These are phyloP conservation scores for Phytophthora hibernalis DNA, from an alignment of 352 stramenopile species.

Conservation along the genomic window DNA sequence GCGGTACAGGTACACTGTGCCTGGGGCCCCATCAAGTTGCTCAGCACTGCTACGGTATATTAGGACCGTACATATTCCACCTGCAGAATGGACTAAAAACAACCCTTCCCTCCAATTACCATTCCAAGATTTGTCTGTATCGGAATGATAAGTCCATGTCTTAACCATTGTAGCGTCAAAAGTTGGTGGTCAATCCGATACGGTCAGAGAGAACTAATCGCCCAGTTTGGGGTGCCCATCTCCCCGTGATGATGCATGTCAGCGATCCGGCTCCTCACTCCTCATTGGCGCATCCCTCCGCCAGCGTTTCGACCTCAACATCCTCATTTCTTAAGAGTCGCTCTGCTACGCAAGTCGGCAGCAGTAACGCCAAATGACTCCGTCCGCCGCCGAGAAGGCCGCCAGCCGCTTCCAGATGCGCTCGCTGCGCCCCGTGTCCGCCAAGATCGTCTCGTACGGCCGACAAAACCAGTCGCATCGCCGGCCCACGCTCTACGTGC, in stretches of 20 bases:
- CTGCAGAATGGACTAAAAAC: not conserved
- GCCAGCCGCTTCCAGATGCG: conserved; percentile 44
- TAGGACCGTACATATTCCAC: not conserved
- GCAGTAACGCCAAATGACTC: conserved; percentile 1
- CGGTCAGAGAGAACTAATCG: not conserved
- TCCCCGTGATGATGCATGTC: conserved; percentile 27
- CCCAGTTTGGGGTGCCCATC: not conserved
- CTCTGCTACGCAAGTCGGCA: conserved; percentile 8
- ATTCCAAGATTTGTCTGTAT: not conserved
- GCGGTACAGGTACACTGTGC: no score
- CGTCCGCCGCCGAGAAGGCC: conserved; percentile 14
- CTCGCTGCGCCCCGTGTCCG: conserved; percentile 65
- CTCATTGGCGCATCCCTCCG: conserved; percentile 2
- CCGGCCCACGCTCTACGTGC: conserved; percentile 75
- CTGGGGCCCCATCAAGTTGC: no score
- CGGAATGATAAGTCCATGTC: not conserved
- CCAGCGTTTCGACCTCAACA: conserved; percentile 13
- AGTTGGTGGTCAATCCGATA: not conserved
- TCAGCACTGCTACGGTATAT: no score
- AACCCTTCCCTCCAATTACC: not conserved
- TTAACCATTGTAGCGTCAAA: not conserved
- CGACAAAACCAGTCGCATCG: conserved; percentile 50
- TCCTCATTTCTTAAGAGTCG: conserved; percentile 38
- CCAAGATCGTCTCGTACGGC: conserved; percentile 74
- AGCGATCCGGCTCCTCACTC: conserved; percentile 23